A percentile compares a stretch with the other conserved stretches of the same genome.
These are phyloP conservation scores for Nannizzia gypsea DNA, from an alignment of 2,329 filamentous ascomycete species.

Conservation along the genomic window DNA sequence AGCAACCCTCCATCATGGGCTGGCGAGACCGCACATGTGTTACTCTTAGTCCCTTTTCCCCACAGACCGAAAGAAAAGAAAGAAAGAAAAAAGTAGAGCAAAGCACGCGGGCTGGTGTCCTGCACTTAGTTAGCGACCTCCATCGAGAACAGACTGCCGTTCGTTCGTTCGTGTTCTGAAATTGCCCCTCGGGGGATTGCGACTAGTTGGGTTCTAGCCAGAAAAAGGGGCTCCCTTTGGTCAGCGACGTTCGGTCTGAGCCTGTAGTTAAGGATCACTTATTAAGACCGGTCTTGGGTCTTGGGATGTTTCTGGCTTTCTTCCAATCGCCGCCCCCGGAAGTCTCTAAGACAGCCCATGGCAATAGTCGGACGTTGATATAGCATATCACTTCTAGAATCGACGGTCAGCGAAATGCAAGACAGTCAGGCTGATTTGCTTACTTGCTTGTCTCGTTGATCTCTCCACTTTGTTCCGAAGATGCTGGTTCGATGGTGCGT, in stretches of 20 bases:
- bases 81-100: neutral
- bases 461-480: slow-evolving; percentile 3
- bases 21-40: neutral
- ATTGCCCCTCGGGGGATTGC: neutral
- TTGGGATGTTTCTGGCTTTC: neutral
- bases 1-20: neutral
- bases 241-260: neutral
- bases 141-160: neutral
- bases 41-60: neutral
- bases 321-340: neutral
- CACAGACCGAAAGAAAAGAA: neutral
- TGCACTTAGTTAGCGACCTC: too few relatives aligned
- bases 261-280: neutral
- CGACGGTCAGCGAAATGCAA: neutral
- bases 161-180: neutral
- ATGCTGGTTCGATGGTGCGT: neutral
- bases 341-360: neutral
- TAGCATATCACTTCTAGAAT: slow-evolving; percentile 4
- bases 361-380: neutral
- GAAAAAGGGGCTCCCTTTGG: neutral
- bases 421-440: neutral
- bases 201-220: neutral
- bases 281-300: neutral
- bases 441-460: neutral
- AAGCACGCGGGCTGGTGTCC: neutral